These are phyloP conservation scores for Hypoxylon crocopeplum DNA, from an alignment of 495 filamentous ascomycete species.

Conservation along the genomic window DNA sequence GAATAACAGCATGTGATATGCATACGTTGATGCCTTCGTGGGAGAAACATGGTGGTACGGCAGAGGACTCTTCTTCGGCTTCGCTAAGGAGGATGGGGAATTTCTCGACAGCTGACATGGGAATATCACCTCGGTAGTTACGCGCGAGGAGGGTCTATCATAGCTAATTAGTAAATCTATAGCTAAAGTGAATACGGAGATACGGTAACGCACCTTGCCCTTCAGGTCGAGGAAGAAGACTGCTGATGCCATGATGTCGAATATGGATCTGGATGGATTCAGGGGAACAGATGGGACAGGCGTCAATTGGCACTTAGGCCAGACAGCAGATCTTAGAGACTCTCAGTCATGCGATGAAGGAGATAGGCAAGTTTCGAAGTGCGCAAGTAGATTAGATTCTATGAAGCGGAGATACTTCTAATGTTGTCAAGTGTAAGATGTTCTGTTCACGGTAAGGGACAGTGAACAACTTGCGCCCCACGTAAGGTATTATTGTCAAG, in stretches of 20 bases:
- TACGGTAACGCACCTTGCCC: conserved; percentile 78
- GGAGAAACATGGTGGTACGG: conserved; percentile 97
- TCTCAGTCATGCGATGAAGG: conserved; percentile 31
- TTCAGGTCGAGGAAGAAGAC: conserved; percentile 99
- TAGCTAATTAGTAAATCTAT: conserved; percentile 5
- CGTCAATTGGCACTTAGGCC: conserved; percentile 40
- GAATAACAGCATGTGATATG: conserved; percentile 12
- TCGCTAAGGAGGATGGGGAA: conserved; percentile 97
- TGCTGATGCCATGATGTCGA: conserved; percentile 85
- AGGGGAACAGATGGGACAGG: conserved; percentile 19
- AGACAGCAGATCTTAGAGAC: conserved; percentile 14
- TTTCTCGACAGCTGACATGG: conserved; percentile 99
- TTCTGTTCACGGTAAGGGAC: conserved; percentile 26
- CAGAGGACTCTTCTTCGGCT: conserved; percentile 98
- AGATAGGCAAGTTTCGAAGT: conserved; percentile 1
- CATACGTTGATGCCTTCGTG: conserved; percentile 97
- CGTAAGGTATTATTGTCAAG: conserved; percentile 33
- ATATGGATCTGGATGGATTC: conserved; percentile 23
- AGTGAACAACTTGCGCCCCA: conserved; percentile 38
- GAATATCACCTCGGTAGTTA: conserved; percentile 98
- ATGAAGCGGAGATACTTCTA: conserved; percentile 3
- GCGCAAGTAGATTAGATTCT: neutral
- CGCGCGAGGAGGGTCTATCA: conserved; percentile 92
- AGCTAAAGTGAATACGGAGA: neutral
- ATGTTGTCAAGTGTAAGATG: conserved; percentile 14